Evolutionary conservation across 106 monocot species (phyloP).

Genomic region (Acanthochlamys bracteata): DNA sequence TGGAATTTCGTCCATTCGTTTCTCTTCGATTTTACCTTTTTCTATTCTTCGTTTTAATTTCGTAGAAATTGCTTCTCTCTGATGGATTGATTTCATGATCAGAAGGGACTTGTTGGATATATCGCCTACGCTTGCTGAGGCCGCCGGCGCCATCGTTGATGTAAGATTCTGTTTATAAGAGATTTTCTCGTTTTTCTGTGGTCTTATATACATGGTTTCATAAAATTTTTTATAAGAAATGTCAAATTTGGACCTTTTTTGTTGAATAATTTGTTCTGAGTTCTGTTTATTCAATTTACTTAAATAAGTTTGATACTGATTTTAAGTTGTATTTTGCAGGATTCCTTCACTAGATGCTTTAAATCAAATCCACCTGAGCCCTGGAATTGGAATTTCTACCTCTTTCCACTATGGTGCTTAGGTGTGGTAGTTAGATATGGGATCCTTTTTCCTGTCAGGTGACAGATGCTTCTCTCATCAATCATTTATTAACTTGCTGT

Average conservation of each 20-base stretch:
- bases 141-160: slow-evolving; percentile 71
- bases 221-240: no score
- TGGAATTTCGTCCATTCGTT: no score
- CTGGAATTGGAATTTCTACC: slow-evolving; percentile 96
- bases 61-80: background rate
- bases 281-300: no score
- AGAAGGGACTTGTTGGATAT: slow-evolving; percentile 72
- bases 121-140: slow-evolving; percentile 62
- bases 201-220: background rate
- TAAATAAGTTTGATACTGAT: no score
- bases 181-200: background rate
- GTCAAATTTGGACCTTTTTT: no score
- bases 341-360: slow-evolving; percentile 92
- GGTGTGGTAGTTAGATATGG: slow-evolving; percentile 86
- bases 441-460: slow-evolving; percentile 84
- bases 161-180: no score
- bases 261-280: no score
- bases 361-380: slow-evolving; percentile 94
- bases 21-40: background rate
- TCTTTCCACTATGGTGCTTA: slow-evolving; percentile 94
- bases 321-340: slow-evolving; percentile 21
- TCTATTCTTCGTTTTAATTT: slow-evolving; percentile 3
- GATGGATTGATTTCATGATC: no score
- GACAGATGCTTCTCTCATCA: slow-evolving; percentile 3
- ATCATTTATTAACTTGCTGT: background rate